Evolutionary conservation across 495 filamentous ascomycete species (phyloP).

Genomic region (Daldinia decipiens): DNA sequence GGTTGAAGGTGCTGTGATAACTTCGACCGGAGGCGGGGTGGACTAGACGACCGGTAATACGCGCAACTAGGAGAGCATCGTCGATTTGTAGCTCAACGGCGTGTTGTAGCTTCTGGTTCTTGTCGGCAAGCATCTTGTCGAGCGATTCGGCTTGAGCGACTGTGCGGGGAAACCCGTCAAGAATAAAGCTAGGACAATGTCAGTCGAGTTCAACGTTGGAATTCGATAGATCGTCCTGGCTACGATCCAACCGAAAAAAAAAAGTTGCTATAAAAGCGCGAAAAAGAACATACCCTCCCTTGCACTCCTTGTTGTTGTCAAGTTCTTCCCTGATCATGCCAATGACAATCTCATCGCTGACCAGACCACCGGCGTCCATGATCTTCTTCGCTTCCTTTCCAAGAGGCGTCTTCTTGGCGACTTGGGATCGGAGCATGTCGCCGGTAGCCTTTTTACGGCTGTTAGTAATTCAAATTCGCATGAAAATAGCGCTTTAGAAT

Average conservation of each 20-base stretch:
- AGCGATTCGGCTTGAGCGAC: conserved; percentile 94
- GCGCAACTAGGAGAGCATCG: conserved; percentile 88
- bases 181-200: conserved; percentile 79
- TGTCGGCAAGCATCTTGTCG: conserved; percentile 83
- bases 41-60: conserved; percentile 95
- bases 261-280: conserved; percentile 14
- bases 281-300: conserved; percentile 79
- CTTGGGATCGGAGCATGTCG: conserved; percentile 98
- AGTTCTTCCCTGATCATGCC: conserved; percentile 99
- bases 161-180: conserved; percentile 97
- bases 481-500: conserved; percentile 20
- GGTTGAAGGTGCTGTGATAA: conserved; percentile 99
- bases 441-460: conserved; percentile 79
- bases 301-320: conserved; percentile 92
- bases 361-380: conserved; percentile 97
- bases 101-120: conserved; percentile 85
- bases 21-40: conserved; percentile 95
- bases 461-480: conserved; percentile 27
- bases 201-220: conserved; percentile 6
- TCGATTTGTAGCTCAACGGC: conserved; percentile 97
- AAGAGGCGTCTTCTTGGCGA: conserved; percentile 95
- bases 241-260: background rate
- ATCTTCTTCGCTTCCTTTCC: conserved; percentile 99
- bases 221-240: conserved; percentile 1
- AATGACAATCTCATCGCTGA: conserved; percentile 99